phyloP scores from a whole-genome alignment of 2,329 filamentous ascomycete genomes.

The Claviceps pazoutovae region DNA sequence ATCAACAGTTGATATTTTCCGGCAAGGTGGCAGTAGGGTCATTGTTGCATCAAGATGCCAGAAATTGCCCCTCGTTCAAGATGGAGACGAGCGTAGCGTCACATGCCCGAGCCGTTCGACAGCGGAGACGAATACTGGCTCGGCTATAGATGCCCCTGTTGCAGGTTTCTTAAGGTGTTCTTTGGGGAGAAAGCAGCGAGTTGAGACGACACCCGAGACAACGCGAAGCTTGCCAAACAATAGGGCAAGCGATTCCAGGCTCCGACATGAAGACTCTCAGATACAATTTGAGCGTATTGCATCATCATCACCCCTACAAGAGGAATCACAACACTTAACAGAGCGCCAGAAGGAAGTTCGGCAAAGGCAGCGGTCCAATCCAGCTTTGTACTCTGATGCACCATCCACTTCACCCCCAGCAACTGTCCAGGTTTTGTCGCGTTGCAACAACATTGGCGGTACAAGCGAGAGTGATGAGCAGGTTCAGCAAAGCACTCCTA shows the following conservation, averaged over 20 bases:
- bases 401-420: conserved; percentile 32
- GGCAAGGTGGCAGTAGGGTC: conserved; percentile 29
- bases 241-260: conserved; percentile 30
- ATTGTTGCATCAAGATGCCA: conserved; percentile 25
- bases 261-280: conserved; percentile 71
- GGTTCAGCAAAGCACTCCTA: conserved; percentile 31
- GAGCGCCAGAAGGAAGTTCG: conserved; percentile 67
- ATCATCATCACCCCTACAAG: conserved; percentile 35
- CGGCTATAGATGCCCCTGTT: conserved; percentile 5
- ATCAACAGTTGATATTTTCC: conserved; percentile 32
- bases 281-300: conserved; percentile 60
- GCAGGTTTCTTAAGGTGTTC: conserved; percentile 10
- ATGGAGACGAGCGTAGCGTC: conserved; percentile 31
- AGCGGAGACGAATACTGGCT: conserved; percentile 12
- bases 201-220: conserved; percentile 15
- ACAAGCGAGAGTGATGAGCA: conserved; percentile 7
- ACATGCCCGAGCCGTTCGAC: conserved; percentile 18
- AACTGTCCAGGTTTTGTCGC: conserved; percentile 10
- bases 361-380: conserved; percentile 54
- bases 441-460: conserved; percentile 8
- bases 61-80: conserved; percentile 30
- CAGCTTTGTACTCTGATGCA: conserved; percentile 54
- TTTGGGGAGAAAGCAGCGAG: conserved; percentile 15
- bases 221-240: conserved; percentile 13
- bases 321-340: conserved; percentile 62